Percentiles rank a stretch among this genome's conserved stretches.
phyloP scores from a whole-genome alignment of 2,329 filamentous ascomycete genomes.

The Fusarium guadeloupense region DNA sequence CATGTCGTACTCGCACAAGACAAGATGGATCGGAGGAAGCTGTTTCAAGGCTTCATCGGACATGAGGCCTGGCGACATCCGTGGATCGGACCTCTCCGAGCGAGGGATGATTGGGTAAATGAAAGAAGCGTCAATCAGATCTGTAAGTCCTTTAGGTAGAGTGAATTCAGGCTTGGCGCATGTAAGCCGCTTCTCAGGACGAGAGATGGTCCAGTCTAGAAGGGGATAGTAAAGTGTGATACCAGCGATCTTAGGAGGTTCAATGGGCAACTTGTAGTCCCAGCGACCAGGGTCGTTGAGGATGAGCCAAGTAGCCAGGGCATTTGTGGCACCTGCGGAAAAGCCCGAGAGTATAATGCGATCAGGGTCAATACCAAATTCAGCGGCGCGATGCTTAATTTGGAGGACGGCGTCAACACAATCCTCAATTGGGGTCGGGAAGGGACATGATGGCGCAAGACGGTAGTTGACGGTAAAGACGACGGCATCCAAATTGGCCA shows the following conservation, averaged over 20 bases:
- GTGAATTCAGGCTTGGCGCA: conserved; percentile 66
- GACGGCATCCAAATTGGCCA: conserved; percentile 62
- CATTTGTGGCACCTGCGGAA: conserved; percentile 68
- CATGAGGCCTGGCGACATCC: conserved; percentile 67
- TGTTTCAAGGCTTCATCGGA: conserved; percentile 61
- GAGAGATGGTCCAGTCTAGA: conserved; percentile 67
- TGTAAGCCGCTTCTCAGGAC: conserved; percentile 63
- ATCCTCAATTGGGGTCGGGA: conserved; percentile 72
- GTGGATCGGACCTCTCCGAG: conserved; percentile 59
- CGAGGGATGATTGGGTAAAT: conserved; percentile 61
- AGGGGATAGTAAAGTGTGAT: conserved; percentile 70
- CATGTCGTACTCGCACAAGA: conserved; percentile 73
- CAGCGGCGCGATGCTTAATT: conserved; percentile 63
- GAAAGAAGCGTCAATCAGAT: conserved; percentile 71
- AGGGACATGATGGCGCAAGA: conserved; percentile 71
- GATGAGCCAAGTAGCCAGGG: conserved; percentile 58
- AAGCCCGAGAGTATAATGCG: conserved; percentile 70
- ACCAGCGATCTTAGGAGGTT: conserved; percentile 59
- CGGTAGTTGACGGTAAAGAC: conserved; percentile 74
- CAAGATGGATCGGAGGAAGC: conserved; percentile 64
- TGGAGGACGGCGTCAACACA: conserved; percentile 71
- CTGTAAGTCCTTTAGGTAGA: conserved; percentile 65
- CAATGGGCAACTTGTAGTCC: conserved; percentile 50
- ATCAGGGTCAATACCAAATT: conserved; percentile 65
- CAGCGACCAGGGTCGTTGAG: conserved; percentile 55